Base-by-base conservation (phyloP, 169 alveolate genomes). In the Eimeria tenella region DNA sequence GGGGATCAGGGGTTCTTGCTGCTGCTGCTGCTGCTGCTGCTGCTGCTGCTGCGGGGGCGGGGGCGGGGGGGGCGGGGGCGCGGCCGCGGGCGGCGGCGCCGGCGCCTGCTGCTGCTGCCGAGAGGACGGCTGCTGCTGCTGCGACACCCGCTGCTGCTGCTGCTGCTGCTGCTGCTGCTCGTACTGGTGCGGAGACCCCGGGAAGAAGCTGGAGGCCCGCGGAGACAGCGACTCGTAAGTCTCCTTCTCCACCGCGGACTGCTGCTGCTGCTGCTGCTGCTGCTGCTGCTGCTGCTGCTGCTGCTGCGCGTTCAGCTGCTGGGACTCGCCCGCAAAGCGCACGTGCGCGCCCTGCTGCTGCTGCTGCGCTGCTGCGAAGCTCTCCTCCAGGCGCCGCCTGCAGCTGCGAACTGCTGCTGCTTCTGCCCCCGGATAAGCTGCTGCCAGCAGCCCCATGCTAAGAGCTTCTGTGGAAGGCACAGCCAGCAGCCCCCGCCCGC, bases 21-120 rank as follows among this genome's bases (percentile, higher is more conserved):
- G 75, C 75, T 65, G 75, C 75, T 65, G 75, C 25, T 65, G 75
- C 75, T 65, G 75, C 19, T 15, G 75, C 75, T 15, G 9, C 75
- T 17, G 75, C 75, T 65, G 75, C n/a, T n/a, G n/a, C 75, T 11
- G 49, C n/a, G n/a, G n/a, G n/a, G 19, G 8, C 65, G 65, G 8
- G 65, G 13, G 65, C 65, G 19, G 13, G 65, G 19, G 65, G 13
- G 65, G 8, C 65, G n/a, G n/a, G 8, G 65, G 19, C 13, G 65
- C 13, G 65, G 65, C 13, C 65, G 19, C 65, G 19, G 65, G 65
- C 65, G 65, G 65, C 65, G 8, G 65, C 13, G 8, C 65, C 19
- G 65, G 19, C 65, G 13, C 13, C 65, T 9, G 13, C 13, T 58
- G 65, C 65, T 58, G 65, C 65, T 58, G 65, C 65, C 19, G n/a